These are phyloP conservation scores for Ceratobasidium sp. DNA, from an alignment of 1,284 basidiomycete species.

Conservation along the genomic window DNA sequence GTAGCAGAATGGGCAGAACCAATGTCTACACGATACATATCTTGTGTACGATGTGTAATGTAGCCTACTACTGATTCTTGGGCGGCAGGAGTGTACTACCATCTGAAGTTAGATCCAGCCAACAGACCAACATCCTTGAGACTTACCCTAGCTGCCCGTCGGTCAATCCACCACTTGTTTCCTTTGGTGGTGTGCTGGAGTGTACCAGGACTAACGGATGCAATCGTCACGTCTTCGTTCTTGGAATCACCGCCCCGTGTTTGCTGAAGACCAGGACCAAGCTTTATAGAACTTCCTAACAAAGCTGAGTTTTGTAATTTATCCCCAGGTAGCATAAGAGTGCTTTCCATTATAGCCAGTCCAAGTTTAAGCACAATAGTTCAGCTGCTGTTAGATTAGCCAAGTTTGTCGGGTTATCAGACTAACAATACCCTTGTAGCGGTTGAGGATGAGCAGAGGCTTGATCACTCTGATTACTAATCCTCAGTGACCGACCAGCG, in stretches of 20 bases:
- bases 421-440: too few species aligned
- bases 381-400: too few species aligned
- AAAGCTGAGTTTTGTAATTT: conserved; percentile 69
- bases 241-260: conserved; percentile 51
- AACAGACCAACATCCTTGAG: conserved; percentile 27
- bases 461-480: background rate
- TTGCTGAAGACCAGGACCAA: conserved; percentile 78
- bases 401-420: too few species aligned
- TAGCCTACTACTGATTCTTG: conserved; percentile 84
- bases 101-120: background rate
- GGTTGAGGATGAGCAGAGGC: background rate
- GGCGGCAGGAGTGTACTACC: conserved; percentile 84
- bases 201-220: conserved; percentile 73
- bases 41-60: conserved; percentile 71
- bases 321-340: conserved; percentile 68
- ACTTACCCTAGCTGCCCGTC: conserved; percentile 75
- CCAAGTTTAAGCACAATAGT: background rate
- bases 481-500: background rate
- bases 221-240: conserved; percentile 54
- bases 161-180: conserved; percentile 83
- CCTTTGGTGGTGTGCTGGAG: conserved; percentile 75
- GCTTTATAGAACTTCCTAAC: conserved; percentile 64
- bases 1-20: conserved; percentile 79
- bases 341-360: conserved; percentile 14
- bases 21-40: conserved; percentile 85